Base-by-base conservation (phyloP, 106 monocot species). In the Dactylorhiza incarnata region DNA sequence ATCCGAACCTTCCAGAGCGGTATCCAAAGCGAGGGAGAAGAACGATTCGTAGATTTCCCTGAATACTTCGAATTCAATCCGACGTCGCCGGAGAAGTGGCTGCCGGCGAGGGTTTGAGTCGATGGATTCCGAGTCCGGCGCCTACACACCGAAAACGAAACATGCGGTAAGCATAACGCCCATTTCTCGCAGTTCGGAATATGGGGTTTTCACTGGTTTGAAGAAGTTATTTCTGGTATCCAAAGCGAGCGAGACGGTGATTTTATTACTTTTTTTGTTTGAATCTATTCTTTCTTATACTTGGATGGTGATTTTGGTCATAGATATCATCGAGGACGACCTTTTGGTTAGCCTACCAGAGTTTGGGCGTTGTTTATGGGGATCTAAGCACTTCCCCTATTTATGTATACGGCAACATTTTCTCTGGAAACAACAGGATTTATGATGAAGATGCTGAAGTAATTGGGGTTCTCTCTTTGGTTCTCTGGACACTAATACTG, bases 401-500 rank as follows among this genome's bases (percentile, higher is more conserved):
- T 19, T 92, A 83, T 74, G 92, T 92, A 2, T 92, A 83, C 78
- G 83, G 79, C 45, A 89, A 81, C 53, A 85, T 89, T 9, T 89
- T 92, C 53, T 85, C 89, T 0, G 89, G 92, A 29, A 87, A 78
- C 61, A 24, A 84, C 45, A 79, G 63, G 0, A 78, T 87, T 23
- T 80, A 85, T 76, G 89, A 89, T 61, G 80, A 85, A 5, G 83
- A 87, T 71, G 81, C 49, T 50, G 87, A 85, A 77, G 73, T 92
- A 20, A 70, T 89, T 61, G 92, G 89, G 10, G 84, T 89, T 3
- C 83, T 92, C 45, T 92, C 92, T 16, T 17, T 92, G 15, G 75
- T 89, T 24, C 89, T 87, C 77, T 92, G 92, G 89, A 89, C 89
- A 51, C 72, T 92, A 49, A 92, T 89, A 47, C 70, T 92, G 48